Percentiles rank a stretch among this genome's conserved stretches.
These are phyloP conservation scores for Chlamydomonas asymmetrica DNA, from an alignment of 139 green algal species.

Conservation along the genomic window DNA sequence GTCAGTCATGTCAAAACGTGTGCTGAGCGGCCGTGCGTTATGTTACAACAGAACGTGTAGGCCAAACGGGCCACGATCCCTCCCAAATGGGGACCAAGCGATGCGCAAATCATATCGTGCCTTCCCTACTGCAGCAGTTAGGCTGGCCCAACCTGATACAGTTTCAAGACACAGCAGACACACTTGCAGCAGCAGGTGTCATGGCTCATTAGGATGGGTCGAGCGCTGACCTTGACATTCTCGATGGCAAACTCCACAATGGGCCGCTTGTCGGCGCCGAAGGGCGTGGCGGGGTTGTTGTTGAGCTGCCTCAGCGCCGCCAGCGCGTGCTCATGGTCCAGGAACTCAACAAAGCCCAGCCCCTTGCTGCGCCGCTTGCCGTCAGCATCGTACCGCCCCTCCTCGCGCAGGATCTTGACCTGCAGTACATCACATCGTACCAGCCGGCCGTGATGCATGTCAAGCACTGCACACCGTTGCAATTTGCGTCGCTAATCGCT, in stretches of 20 bases:
- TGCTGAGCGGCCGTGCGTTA: neutral
- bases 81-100: neutral
- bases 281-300: constrained; percentile 87
- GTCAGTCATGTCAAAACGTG: neutral
- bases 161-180: neutral
- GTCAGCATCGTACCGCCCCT: constrained; percentile 38
- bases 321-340: constrained; percentile 83
- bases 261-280: constrained; percentile 60
- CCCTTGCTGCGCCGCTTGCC: constrained; percentile 54
- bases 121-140: no score
- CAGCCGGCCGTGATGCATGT: no score
- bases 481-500: no score
- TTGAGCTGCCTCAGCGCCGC: constrained; percentile 91
- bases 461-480: no score
- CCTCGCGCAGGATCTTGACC: constrained; percentile 87
- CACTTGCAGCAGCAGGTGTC: neutral
- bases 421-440: constrained; percentile 55
- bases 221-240: constrained; percentile 61
- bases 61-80: neutral
- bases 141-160: neutral
- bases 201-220: constrained; percentile 32
- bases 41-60: neutral
- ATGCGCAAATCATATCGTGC: neutral
- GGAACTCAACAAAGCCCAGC: constrained; percentile 93
- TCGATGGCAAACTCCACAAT: constrained; percentile 93